A percentile compares a stretch with the other conserved stretches of the same genome.
Evolutionary conservation across 2,329 filamentous ascomycete species (phyloP).

Genomic region (Magnaporthiopsis poae): DNA sequence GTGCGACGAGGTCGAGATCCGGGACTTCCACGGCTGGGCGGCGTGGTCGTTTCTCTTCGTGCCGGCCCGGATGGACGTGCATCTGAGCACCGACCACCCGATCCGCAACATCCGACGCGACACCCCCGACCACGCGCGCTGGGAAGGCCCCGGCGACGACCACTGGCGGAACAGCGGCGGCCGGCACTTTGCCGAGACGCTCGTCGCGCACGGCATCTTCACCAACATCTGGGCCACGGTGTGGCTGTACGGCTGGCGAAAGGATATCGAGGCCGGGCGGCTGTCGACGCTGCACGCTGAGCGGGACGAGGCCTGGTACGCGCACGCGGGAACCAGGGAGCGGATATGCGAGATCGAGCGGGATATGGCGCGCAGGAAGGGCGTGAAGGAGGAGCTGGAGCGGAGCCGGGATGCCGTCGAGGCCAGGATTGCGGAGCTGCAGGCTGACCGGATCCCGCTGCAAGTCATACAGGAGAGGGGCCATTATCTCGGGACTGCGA

Average conservation of each 20-base stretch:
- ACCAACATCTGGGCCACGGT: background rate
- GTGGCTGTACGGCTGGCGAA: background rate
- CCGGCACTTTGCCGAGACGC: background rate
- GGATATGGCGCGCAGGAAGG: background rate
- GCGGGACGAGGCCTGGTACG: background rate
- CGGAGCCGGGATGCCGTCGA: too few relatives aligned
- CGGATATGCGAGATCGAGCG: background rate
- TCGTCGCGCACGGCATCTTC: background rate
- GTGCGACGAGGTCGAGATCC: background rate
- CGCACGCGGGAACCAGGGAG: background rate
- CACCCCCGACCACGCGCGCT: background rate
- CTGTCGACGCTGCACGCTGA: background rate
- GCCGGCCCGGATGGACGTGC: background rate
- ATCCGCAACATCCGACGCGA: background rate
- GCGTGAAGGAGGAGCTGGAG: background rate
- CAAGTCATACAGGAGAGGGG: background rate
- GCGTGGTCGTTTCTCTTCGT: background rate
- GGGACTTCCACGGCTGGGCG: background rate
- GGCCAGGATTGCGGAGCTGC: background rate
- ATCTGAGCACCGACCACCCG: background rate
- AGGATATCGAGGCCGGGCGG: background rate
- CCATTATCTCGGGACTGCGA: background rate
- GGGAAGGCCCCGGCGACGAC: background rate
- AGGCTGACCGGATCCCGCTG: background rate
- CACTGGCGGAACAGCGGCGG: background rate